These are phyloP conservation scores for Thielaviopsis populi DNA, from an alignment of 2,329 filamentous ascomycete genomes.

Conservation along the genomic window DNA sequence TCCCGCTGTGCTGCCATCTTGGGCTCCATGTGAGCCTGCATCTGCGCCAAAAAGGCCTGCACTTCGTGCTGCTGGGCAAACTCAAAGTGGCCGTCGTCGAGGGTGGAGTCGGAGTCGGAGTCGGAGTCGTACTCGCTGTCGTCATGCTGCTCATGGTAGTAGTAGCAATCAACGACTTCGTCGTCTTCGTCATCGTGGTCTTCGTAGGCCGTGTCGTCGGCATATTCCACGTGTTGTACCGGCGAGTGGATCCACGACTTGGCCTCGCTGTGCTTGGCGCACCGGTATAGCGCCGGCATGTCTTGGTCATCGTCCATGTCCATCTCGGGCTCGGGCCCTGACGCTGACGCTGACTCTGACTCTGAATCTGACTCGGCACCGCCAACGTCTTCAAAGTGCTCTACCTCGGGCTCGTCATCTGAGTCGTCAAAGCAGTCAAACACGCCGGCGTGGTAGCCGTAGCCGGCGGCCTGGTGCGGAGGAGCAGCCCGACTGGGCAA, in stretches of 20 bases:
- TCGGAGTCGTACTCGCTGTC: not conserved
- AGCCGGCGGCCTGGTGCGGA: not conserved
- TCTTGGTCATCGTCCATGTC: not conserved
- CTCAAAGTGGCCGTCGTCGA: conserved; percentile 7
- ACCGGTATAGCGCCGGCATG: conserved; percentile 6
- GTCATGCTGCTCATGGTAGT: not conserved
- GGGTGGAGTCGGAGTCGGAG: not conserved
- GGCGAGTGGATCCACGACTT: not conserved
- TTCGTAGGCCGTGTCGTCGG: not conserved
- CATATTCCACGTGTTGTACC: conserved; percentile 1
- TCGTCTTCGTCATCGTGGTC: conserved; percentile 1
- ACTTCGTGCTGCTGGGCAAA: conserved; percentile 16
- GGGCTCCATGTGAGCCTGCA: conserved; percentile 8
- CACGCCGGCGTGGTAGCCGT: not conserved
- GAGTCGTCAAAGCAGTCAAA: not conserved
- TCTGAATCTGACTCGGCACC: not conserved
- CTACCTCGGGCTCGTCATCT: conserved; percentile 1
- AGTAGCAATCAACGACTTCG: not conserved
- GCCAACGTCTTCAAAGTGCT: conserved; percentile 8
- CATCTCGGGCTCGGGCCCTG: not conserved
- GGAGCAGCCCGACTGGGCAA: not conserved
- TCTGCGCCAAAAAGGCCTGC: conserved; percentile 10
- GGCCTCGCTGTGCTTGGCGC: not conserved
- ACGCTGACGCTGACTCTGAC: not conserved
- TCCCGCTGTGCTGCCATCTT: conserved; percentile 14